These are phyloP conservation scores for Fraxinus latifolia DNA, from an alignment of 305 asterid genomes.

Conservation along the genomic window DNA sequence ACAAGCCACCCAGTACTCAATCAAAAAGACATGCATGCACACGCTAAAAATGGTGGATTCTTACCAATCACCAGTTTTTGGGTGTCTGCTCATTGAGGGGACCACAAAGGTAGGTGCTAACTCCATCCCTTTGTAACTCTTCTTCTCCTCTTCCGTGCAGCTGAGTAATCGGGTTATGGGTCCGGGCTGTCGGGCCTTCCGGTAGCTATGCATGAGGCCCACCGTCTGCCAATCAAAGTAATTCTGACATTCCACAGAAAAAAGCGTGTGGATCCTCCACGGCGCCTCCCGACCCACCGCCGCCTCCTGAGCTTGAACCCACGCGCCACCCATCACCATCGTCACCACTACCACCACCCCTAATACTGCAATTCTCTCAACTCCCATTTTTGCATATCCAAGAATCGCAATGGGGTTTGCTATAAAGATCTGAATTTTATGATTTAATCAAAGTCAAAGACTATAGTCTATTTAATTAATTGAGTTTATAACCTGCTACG, in stretches of 20 bases:
- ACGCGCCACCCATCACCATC: constrained; percentile 29
- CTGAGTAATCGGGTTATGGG: constrained; percentile 85
- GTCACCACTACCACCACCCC: constrained; percentile 21
- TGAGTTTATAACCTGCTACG: not conserved
- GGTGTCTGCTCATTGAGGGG: constrained; percentile 92
- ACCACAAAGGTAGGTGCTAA: constrained; percentile 93
- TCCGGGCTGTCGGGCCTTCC: constrained; percentile 87
- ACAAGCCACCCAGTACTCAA: not conserved
- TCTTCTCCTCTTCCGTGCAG: constrained; percentile 76
- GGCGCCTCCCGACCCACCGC: constrained; percentile 12
- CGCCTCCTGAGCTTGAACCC: constrained; percentile 23
- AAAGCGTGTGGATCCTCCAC: constrained; percentile 76
- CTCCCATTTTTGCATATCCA: constrained; percentile 34
- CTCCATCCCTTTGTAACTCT: constrained; percentile 67
- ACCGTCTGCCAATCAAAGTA: constrained; percentile 99
- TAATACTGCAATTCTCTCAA: constrained; percentile 25
- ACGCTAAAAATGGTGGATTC: not conserved
- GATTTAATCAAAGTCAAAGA: constrained; percentile 28
- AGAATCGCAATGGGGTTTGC: constrained; percentile 27
- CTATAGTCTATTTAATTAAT: not conserved
- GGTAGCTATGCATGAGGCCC: constrained; percentile 84
- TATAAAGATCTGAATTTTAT: constrained; percentile 32
- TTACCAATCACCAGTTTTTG: constrained; percentile 89
- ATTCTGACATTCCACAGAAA: constrained; percentile 93
- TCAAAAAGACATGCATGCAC: not conserved